phyloP scores from a whole-genome alignment of 2,329 filamentous ascomycete species.

The Aspergillus fumigatiaffinis region DNA sequence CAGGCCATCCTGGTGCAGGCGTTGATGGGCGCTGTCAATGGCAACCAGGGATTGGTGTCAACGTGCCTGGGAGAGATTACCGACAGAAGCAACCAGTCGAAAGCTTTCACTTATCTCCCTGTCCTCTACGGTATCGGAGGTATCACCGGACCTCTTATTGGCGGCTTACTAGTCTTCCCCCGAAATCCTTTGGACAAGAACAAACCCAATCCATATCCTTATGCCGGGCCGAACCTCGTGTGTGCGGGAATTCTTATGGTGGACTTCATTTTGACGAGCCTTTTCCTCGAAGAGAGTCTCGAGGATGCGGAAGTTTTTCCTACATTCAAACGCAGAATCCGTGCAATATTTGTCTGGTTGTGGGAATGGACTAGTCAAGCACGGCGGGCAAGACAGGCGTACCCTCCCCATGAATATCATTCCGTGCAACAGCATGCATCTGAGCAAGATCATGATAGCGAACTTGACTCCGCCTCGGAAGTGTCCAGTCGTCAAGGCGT shows the following conservation, averaged over 20 bases:
- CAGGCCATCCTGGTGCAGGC: conserved; percentile 83
- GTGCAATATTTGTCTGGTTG: conserved; percentile 61
- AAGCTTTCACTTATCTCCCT: conserved; percentile 88
- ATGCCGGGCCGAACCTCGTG: conserved; percentile 77
- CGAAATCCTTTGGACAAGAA: conserved; percentile 53
- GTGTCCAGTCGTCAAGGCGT: conserved; percentile 36
- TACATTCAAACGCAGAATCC: conserved; percentile 56
- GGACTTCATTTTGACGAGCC: conserved; percentile 68
- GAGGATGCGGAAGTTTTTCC: conserved; percentile 62
- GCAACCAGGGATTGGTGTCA: conserved; percentile 89
- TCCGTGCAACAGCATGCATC: conserved; percentile 22
- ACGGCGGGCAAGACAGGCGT: conserved; percentile 57
- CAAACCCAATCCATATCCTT: conserved; percentile 65
- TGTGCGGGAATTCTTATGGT: conserved; percentile 67
- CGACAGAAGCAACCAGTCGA: conserved; percentile 88
- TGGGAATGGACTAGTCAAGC: conserved; percentile 64
- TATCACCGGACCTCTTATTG: conserved; percentile 88
- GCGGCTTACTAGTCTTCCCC: conserved; percentile 72
- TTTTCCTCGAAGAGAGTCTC: conserved; percentile 84
- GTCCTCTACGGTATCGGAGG: conserved; percentile 94
- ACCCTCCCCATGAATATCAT: conserved; percentile 30
- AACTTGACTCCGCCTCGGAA: conserved; percentile 44
- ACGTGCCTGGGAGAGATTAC: conserved; percentile 94
- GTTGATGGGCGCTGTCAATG: conserved; percentile 89
- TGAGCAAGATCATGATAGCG: conserved; percentile 38